Evolutionary conservation across 2,329 filamentous ascomycete genomes (phyloP).

Genomic region (Aspergillus sp.): DNA sequence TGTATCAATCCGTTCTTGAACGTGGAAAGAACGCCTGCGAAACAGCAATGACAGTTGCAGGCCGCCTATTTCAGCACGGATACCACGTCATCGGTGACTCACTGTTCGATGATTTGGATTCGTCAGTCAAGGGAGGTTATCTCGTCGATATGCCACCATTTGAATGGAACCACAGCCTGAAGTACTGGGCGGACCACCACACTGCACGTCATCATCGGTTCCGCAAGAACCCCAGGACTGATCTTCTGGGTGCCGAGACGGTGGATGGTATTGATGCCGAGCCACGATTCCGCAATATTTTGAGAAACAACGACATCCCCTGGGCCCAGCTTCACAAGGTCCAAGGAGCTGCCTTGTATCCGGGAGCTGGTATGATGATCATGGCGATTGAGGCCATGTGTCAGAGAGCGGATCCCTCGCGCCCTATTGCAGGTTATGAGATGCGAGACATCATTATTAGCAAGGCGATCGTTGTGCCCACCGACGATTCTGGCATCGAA

Average conservation of each 20-base stretch:
- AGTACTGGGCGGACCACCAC: constrained; percentile 14
- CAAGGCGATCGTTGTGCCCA: neutral
- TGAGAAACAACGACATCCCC: constrained; percentile 14
- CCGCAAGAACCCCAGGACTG: constrained; percentile 5
- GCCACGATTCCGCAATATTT: constrained; percentile 16
- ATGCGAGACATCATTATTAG: neutral
- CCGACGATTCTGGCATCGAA: neutral
- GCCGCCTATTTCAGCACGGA: constrained; percentile 7
- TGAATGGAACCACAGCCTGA: constrained; percentile 11
- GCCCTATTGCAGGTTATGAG: constrained; percentile 1
- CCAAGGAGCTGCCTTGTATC: constrained; percentile 23
- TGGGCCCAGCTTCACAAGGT: constrained; percentile 21
- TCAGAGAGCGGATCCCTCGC: neutral
- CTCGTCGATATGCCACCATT: constrained; percentile 10
- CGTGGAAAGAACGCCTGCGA: constrained; percentile 13
- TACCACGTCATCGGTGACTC: constrained; percentile 1
- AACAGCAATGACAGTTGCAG: constrained; percentile 5
- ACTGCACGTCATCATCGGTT: constrained; percentile 11
- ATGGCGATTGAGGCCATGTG: constrained; percentile 19
- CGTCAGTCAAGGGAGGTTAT: constrained; percentile 5
- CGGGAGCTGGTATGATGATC: constrained; percentile 18
- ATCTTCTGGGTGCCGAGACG: constrained; percentile 7
- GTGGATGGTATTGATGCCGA: constrained; percentile 8
- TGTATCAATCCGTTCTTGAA: constrained; percentile 13
- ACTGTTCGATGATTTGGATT: constrained; percentile 1